Evolutionary conservation across 1,139 yeast species (phyloP), one percentile per base, ranked within the genome.

Genomic region (Taphrina betulina): DNA sequence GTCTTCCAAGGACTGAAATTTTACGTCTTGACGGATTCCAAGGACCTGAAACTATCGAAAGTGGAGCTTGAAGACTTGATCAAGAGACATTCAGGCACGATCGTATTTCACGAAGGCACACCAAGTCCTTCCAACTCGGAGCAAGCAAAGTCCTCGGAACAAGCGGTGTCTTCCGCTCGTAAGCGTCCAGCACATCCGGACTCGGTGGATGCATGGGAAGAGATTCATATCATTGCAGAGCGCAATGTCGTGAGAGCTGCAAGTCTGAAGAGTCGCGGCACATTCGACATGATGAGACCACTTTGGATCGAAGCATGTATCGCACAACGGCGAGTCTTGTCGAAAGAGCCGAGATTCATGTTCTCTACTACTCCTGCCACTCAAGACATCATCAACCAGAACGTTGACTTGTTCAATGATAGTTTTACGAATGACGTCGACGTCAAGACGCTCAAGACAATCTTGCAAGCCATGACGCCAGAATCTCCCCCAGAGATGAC

Each of bases 301-400:
- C 68, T 69, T 17, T 92, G 96, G 95, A 67, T 88, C 5, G 71
- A 80, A 44, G 89, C 85, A 61, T 81, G 95, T 63, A 70, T 86
- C 2, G 64, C 69, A 12, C 68, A 73, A 19, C 64, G 69, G 0
- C 60, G 65, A 1, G 56, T 82, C 1, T 68, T 87, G 0, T 77
- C 76, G 1, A 63, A 84, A 8, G 95, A 87, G 63, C 84, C 87
- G 0, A 65, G 68, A 7, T 81, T 85, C 64, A 70, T 83, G 35
- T 75, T 78, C 44, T 60, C 60, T 36, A 78, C 71, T 1, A 69
- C 73, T 2, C 61, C 3, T 26, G 56, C 1, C 66, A 72, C 5
- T 20, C 35, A 2, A 46, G 52, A 46, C 2, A 33, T 36, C 1
- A 63, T 65, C 1, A 52, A 56, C n/a, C 37, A 50, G 14, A 60